Evolutionary conservation across 1,139 yeast genomes (phyloP), one percentile per base, ranked within the genome.

Genomic region (Saccharomyces hybrid): DNA sequence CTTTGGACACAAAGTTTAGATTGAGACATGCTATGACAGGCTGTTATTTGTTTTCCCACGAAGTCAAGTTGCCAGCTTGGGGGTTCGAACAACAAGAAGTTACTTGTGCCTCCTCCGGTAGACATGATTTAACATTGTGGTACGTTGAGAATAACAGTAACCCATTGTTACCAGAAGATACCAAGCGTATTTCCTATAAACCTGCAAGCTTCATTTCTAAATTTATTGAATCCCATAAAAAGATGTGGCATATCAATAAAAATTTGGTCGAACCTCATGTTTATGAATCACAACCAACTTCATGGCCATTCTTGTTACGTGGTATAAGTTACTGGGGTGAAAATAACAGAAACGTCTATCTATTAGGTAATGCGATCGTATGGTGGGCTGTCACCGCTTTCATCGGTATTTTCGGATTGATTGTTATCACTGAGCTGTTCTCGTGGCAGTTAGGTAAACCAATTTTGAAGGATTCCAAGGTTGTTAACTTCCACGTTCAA

Each of bases 61-160:
- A 81, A 60, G 84, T 82, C 52, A 88, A 87, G 72, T 80, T 93
- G 61, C 99, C 99, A 56, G 85, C 84, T 57, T 91, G 97, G 97
- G 99, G 93, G 3, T 88, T 84, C 67, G 93, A 86, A 63, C 99
- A 93, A 75, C 97, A 89, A 73, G 99, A 93, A 75, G 99, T 95
- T 53, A 85, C 97, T 6, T 82, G 97, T 73, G 95, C 97, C 53
- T 76, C 81, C 52, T 88, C 83, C 64, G 98, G 97, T 69, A 78
- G 81, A 56, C 75, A 84, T 63, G 80, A 82, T 44, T 83, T 88
- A 70, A 80, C 90, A 50, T 75, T 86, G 61, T 95, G 98, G 97
- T 87, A 86, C 72, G 76, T 95, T 66, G 99, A 95, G 75, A 79
- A 83, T 56, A 93, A 91, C 70, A 73, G 69, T 50, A 84, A 84